These are phyloP conservation scores for Pholiota microspora DNA, from an alignment of 768 basidiomycete species.

Conservation along the genomic window DNA sequence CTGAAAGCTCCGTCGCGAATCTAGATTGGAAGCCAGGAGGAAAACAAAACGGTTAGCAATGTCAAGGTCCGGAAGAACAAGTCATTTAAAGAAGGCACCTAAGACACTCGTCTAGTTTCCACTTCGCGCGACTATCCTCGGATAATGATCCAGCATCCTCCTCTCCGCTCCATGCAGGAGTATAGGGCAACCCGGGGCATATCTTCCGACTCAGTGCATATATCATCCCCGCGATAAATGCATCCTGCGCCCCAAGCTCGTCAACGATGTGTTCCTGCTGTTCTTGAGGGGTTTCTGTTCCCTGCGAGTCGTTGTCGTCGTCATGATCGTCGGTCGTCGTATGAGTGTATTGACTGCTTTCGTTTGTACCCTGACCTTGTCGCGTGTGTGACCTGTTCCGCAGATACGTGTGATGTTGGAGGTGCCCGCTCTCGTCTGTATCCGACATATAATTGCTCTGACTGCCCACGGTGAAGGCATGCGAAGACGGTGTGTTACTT, in stretches of 20 bases:
- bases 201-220: slow-evolving; percentile 72
- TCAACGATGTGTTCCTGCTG: slow-evolving; percentile 50
- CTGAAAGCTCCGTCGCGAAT: slow-evolving; percentile 83
- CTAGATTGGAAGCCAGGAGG: slow-evolving; percentile 30
- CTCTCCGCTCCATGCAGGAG: slow-evolving; percentile 48
- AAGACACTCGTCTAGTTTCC: slow-evolving; percentile 82
- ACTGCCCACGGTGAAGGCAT: slow-evolving; percentile 45
- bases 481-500: slow-evolving; percentile 54
- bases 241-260: slow-evolving; percentile 77
- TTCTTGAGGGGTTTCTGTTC: slow-evolving; percentile 50
- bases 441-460: slow-evolving; percentile 28
- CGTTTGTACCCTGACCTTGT: slow-evolving; percentile 25
- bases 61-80: too few species aligned
- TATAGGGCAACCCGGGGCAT: slow-evolving; percentile 76
- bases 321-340: slow-evolving; percentile 26
- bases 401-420: slow-evolving; percentile 15
- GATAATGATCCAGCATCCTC: slow-evolving; percentile 23
- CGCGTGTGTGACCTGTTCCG: slow-evolving; percentile 20
- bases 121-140: slow-evolving; percentile 51
- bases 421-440: slow-evolving; percentile 24
- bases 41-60: neutral
- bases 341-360: slow-evolving; percentile 28
- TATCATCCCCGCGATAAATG: slow-evolving; percentile 88
- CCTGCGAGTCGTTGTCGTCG: slow-evolving; percentile 58
- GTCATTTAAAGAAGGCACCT: slow-evolving; percentile 44